Percentiles rank a stretch among this genome's conserved stretches.
Conservation (phyloP, 2,329 filamentous ascomycete genomes). For the Paecilomyces dactylethromorphus region DNA sequence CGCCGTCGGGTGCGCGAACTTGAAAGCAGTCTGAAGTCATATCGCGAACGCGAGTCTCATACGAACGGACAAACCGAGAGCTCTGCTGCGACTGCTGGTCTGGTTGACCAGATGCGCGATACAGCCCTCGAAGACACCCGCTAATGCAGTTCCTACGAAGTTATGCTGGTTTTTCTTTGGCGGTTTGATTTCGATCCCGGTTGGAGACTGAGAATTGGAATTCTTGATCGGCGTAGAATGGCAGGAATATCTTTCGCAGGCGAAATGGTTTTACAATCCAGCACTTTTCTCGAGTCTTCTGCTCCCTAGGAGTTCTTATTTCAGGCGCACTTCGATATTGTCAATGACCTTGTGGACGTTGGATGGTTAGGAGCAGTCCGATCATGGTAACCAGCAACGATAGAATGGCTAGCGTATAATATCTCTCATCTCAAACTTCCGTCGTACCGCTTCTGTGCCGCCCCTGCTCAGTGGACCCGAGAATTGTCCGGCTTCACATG, state of each 20-base stretch:
- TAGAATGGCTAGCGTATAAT: neutral
- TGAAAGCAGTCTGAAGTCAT: slow-evolving; percentile 30
- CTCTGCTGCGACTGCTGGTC: slow-evolving; percentile 5
- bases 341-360: neutral
- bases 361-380: neutral
- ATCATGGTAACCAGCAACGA: neutral
- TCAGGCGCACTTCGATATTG: neutral
- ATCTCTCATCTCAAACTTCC: neutral
- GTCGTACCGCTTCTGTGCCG: neutral
- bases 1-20: slow-evolving; percentile 39
- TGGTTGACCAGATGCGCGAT: slow-evolving; percentile 8
- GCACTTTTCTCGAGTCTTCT: neutral
- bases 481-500: slow-evolving; percentile 3
- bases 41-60: slow-evolving; percentile 14
- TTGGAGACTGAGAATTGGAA: neutral
- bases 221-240: neutral
- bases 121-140: slow-evolving; percentile 8
- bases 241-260: neutral
- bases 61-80: slow-evolving; percentile 1
- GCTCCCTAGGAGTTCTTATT: neutral
- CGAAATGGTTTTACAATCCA: neutral
- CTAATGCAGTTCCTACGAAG: neutral
- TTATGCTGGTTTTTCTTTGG: neutral
- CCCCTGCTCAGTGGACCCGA: neutral
- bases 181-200: neutral